These are phyloP conservation scores for Cercospora nicotianae DNA, from an alignment of 2,329 filamentous ascomycete genomes.

Conservation along the genomic window DNA sequence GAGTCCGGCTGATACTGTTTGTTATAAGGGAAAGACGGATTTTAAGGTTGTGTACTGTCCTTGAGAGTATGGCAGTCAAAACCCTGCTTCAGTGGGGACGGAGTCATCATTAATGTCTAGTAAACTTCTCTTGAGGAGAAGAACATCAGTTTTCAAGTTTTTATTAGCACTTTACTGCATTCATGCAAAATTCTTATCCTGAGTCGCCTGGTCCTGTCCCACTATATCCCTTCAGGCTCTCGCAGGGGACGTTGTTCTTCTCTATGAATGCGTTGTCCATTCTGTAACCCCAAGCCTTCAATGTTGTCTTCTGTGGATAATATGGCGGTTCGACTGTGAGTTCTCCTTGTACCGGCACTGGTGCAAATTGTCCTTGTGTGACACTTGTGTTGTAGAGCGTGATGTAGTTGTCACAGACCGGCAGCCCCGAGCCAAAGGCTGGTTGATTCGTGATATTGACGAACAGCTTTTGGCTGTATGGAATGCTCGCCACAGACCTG, in stretches of 20 bases:
- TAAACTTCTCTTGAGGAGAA: background rate
- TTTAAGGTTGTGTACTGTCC: conserved; percentile 36
- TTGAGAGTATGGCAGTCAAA: background rate
- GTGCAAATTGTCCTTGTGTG: conserved; percentile 15
- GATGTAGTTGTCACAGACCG: conserved; percentile 19
- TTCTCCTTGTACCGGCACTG: conserved; percentile 16
- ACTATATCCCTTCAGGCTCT: conserved; percentile 16
- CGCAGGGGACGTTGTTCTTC: conserved; percentile 15
- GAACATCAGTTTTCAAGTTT: background rate
- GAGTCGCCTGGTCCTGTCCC: conserved; percentile 18
- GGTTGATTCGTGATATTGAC: conserved; percentile 25
- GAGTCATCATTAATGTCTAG: background rate
- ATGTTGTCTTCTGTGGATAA: conserved; percentile 10
- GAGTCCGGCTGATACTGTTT: conserved; percentile 36
- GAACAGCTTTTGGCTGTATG: conserved; percentile 15
- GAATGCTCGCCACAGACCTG: conserved; percentile 4
- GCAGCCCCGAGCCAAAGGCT: conserved; percentile 7
- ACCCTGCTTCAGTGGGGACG: background rate
- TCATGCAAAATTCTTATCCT: background rate
- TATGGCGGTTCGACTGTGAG: conserved; percentile 18
- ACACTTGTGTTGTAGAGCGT: conserved; percentile 20
- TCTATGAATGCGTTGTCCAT: conserved; percentile 21
- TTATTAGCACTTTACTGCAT: background rate
- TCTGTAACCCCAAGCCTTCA: conserved; percentile 13
- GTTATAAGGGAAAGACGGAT: conserved; percentile 34